Conservation (phyloP, 352 stramenopile genomes). For the Globisporangium acanthophoron region DNA sequence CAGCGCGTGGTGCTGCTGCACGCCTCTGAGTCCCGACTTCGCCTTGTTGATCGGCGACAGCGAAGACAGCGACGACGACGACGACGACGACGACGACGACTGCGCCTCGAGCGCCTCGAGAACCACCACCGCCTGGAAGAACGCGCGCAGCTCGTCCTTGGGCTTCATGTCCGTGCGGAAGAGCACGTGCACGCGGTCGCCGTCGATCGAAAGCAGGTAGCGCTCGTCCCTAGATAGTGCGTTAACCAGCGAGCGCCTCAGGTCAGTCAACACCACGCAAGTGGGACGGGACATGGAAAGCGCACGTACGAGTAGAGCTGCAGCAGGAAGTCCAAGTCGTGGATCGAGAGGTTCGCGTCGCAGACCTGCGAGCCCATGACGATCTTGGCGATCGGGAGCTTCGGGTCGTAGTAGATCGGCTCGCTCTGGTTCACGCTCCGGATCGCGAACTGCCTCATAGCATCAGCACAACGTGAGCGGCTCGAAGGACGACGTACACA, state of each 20-base stretch:
- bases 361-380: conserved; percentile 59
- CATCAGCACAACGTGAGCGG: too few relatives aligned
- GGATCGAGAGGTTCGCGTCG: conserved; percentile 23
- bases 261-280: not conserved
- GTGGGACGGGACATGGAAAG: not conserved
- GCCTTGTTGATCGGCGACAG: conserved; percentile 15
- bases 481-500: not conserved
- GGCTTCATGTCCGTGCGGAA: conserved; percentile 42
- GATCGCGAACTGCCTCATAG: conserved; percentile 32
- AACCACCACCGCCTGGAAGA: conserved; percentile 61
- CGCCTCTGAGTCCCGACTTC: not conserved
- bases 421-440: conserved; percentile 59
- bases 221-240: conserved; percentile 35
- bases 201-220: conserved; percentile 44
- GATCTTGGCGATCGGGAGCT: conserved; percentile 38
- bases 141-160: conserved; percentile 63
- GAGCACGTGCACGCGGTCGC: conserved; percentile 38
- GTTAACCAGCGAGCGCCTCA: not conserved
- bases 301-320: conserved; percentile 41
- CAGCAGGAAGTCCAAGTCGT: conserved; percentile 41
- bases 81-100: conserved; percentile 11
- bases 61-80: conserved; percentile 6
- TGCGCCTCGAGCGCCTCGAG: conserved; percentile 28
- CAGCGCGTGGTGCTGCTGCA: conserved; percentile 10
- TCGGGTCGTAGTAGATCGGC: conserved; percentile 44